Evolutionary conservation across 2,329 filamentous ascomycete species (phyloP).

Genomic region (Annulohypoxylon truncatum): DNA sequence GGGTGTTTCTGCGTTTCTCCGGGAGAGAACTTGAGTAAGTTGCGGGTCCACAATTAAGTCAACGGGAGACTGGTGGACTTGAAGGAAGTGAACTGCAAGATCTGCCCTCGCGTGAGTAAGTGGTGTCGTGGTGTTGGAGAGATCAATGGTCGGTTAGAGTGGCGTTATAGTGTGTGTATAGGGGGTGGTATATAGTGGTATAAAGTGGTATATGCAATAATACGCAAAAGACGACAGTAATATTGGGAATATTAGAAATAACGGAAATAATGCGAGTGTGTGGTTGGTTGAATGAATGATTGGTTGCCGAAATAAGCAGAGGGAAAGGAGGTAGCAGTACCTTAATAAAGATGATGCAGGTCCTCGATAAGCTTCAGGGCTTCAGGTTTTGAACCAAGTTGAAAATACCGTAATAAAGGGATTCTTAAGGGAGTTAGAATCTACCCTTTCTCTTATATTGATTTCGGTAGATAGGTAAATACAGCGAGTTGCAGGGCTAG

Average conservation of each 20-base stretch:
- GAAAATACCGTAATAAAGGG: conserved; percentile 17
- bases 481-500: not conserved
- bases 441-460: conserved; percentile 24
- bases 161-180: conserved; percentile 2
- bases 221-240: conserved; percentile 16
- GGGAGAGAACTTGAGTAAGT: conserved; percentile 23
- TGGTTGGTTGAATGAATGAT: conserved; percentile 25
- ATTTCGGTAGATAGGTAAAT: conserved; percentile 31
- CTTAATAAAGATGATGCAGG: conserved; percentile 40
- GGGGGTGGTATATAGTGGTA: not conserved
- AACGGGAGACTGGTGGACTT: conserved; percentile 23
- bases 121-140: conserved; percentile 4
- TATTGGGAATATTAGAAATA: not conserved
- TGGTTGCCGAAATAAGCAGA: conserved; percentile 26
- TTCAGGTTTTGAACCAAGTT: conserved; percentile 12
- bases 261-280: conserved; percentile 8
- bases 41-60: conserved; percentile 30
- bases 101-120: conserved; percentile 32
- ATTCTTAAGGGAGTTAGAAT: conserved; percentile 6
- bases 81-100: conserved; percentile 26
- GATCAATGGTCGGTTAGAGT: conserved; percentile 19
- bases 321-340: conserved; percentile 26
- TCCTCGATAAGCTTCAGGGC: conserved; percentile 25
- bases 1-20: conserved; percentile 22
- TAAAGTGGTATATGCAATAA: conserved; percentile 21